Evolutionary conservation across 768 basidiomycete genomes (phyloP), one percentile per base, ranked within the genome.

Genomic region (Harrya chromipes): DNA sequence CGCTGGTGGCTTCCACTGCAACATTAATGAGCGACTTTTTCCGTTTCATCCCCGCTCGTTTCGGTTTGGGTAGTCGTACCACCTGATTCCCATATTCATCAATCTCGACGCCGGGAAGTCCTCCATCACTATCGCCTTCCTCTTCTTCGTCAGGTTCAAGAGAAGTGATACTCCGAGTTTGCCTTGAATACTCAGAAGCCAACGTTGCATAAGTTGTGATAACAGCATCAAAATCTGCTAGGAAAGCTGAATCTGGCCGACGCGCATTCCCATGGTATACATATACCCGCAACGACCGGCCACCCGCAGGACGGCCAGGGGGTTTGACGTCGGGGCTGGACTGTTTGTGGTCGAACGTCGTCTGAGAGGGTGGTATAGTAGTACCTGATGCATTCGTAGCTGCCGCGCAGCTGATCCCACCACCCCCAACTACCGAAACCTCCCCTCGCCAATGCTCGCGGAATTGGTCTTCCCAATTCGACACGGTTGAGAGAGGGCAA

Each of bases 401-500:
- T 16, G 60, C 61, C 27, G 64, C 62, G 46, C 63, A 71, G 26
- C 58, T 60, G n/a, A 66, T 55, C 11, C 74, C 75, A 34, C 85
- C 84, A 12, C 93, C 93, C 17, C 94, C 93, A 46, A 87, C 76
- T 36, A 97, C 86, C 20, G 76, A 75, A 4, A 97, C 93, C 47
- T 85, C 81, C 8, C 94, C 94, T 55, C 80, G 81, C 94, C 94
- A 97, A 66, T 99, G 97, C 64, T 99, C 97, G 50, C 87, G 82
- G 62, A 99, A 92, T 68, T 99, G 97, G 49, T 95, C 92, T 71
- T 99, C 97, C 97, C 97, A 99, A 63, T 98, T 98, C 41, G 90
- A 84, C 2, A 99, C 93, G 6, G 97, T 99, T 11, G 92, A 94
- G 33, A 99, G 76, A 7, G 97, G 97, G 61, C 97, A 98, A 24